Conservation (phyloP, 768 basidiomycete genomes). For the Harrya chromipes region DNA sequence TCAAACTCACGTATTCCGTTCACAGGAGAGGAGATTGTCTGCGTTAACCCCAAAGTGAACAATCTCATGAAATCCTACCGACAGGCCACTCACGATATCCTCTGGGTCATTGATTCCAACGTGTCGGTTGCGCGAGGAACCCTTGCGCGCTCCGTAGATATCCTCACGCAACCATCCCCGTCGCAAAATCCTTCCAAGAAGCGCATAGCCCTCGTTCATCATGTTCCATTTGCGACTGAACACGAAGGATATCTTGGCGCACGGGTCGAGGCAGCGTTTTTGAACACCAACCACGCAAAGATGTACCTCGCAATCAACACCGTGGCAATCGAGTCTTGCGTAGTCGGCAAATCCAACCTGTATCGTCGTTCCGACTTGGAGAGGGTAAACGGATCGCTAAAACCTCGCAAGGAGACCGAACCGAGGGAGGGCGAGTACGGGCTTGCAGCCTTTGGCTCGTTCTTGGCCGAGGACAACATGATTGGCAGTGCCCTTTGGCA, state of each 20-base stretch:
- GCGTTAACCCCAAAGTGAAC: slow-evolving; percentile 97
- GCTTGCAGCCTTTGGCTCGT: slow-evolving; percentile 78
- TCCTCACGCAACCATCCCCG: slow-evolving; percentile 49
- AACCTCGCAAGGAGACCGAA: slow-evolving; percentile 36
- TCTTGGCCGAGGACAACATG: slow-evolving; percentile 98
- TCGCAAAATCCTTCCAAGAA: slow-evolving; percentile 33
- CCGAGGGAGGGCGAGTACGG: slow-evolving; percentile 40
- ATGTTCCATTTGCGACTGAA: slow-evolving; percentile 86
- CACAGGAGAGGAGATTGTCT: slow-evolving; percentile 77
- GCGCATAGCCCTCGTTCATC: slow-evolving; percentile 86
- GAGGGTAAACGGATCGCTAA: slow-evolving; percentile 63
- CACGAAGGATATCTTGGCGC: slow-evolving; percentile 73
- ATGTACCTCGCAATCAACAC: slow-evolving; percentile 97
- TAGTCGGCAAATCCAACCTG: slow-evolving; percentile 94
- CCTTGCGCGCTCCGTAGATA: slow-evolving; percentile 80
- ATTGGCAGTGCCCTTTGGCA: slow-evolving; percentile 93
- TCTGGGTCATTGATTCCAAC: slow-evolving; percentile 99
- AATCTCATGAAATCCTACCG: slow-evolving; percentile 86
- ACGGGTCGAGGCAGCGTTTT: slow-evolving; percentile 85
- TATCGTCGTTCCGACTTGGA: slow-evolving; percentile 90
- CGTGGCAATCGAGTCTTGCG: slow-evolving; percentile 87
- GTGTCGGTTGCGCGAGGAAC: slow-evolving; percentile 75
- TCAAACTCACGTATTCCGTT: slow-evolving; percentile 1
- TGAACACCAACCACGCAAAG: slow-evolving; percentile 97
- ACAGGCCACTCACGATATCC: slow-evolving; percentile 78